Evolutionary conservation across 129 eudicot species (phyloP), one percentile per base, ranked within the genome.

Genomic region (Chrysanthemum seticuspe): DNA sequence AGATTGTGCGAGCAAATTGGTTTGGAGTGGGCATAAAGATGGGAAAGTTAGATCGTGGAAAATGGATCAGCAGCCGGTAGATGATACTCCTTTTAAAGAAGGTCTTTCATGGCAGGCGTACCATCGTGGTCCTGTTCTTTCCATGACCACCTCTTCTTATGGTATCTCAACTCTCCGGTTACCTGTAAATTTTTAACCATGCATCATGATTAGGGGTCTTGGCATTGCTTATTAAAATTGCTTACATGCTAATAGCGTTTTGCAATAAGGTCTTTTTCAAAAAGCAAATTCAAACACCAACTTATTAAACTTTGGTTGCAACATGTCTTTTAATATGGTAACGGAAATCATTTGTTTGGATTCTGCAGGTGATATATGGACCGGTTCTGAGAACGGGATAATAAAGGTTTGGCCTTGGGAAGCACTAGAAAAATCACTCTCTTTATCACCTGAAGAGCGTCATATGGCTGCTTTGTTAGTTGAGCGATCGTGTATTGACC

Each of bases 1-100:
- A 40, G 99, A 95, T 76, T 72, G 61, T 16, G 99, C 88, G 55
- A 78, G 85, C 73, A 90, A 86, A 63, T 66, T 91, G 84, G 90
- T 95, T 19, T 90, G 97, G 99, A 90, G 94, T 68, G 99, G 99
- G 9, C 99, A 95, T 44, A 95, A 95, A 73, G 99, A 95, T 80
- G 99, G 99, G 6, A 95, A 85, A 62, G 78, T 95, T 73, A 81
- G 96, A 77, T 86, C 97, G 0, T 95, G 99, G 99, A 88, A 68
- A 72, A 95, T 85, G 94, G 97, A 90, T 68, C 96, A 82, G 73
- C 47, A 83, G 48, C 45, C 78, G 14, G 36, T 70, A 10, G 88
- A 79, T 65, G 96, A 85, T 36, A 15, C 63, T 5, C 75, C 85
- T 31, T 86, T 95, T 63, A 85, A 82, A 76, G 99, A 95, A 82